Evolutionary conservation across 1,284 basidiomycete genomes (phyloP), one percentile per base, ranked within the genome.

Genomic region (Anthracocystis panici-leucophaei): DNA sequence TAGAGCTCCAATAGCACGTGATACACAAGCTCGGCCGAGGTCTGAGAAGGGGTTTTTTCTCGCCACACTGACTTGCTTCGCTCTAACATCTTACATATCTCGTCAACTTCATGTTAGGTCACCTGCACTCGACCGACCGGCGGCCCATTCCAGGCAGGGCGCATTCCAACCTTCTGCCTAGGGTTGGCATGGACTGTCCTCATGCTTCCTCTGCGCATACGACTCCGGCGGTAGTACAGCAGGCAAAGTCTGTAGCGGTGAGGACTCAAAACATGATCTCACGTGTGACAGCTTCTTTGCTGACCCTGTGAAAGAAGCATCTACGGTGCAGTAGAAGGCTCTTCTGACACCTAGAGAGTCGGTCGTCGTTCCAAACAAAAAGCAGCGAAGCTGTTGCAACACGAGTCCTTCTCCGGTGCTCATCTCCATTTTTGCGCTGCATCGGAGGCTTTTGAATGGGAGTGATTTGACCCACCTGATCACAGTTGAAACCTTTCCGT

Each of bases 231-330:
- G 6, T 44, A 11, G 42, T 8, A 20, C 10, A 14, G 21, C 14
- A 44, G 20, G n/a, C n/a, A n/a, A 44, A 25, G 5, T 21, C 10
- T 29, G 29, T 27, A 27, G 18, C 27, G 29, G 48, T n/a, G 29
- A 21, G 48, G 11, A 25, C 18, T 57, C 25, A 23, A 5, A 42
- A 27, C 40, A 33, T 25, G 49, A 10, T 16, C 50, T 41, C 60
- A 65, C 56, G 56, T 65, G 63, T 54, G 44, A 65, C 27, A 46
- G 44, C 29, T 25, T 25, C 29, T n/a, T n/a, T 31, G 20, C 25
- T 38, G n/a, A 31, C 44, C 56, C 56, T 65, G 63, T 65, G 63
- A 44, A 54, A 65, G 56, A 38, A 65, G 56, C 50, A 53, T 65
- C 63, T 65, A 65, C 50, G 7, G 23, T 46, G 48, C 25, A 46